phyloP scores from a whole-genome alignment of 805 yeast species.

The Yamadazyma tumulicola region DNA sequence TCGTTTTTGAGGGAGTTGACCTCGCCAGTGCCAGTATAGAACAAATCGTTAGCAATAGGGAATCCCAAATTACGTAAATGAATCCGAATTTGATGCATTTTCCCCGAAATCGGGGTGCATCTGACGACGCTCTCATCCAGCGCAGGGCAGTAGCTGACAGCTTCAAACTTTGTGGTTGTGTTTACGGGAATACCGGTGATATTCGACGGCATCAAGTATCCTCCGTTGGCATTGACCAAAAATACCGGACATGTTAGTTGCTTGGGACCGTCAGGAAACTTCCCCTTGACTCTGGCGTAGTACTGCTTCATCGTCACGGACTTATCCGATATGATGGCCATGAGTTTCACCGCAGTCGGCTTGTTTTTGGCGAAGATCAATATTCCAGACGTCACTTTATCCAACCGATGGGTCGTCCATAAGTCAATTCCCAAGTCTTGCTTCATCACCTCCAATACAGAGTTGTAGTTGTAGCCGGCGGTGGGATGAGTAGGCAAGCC shows the following conservation, averaged over 20 bases:
- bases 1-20: slow-evolving; percentile 17
- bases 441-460: slow-evolving; percentile 41
- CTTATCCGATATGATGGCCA: slow-evolving; percentile 27
- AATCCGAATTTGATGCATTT: slow-evolving; percentile 56
- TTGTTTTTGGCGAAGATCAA: slow-evolving; percentile 39
- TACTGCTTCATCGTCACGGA: slow-evolving; percentile 38
- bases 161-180: slow-evolving; percentile 32
- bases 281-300: slow-evolving; percentile 41
- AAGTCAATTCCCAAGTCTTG: slow-evolving; percentile 26
- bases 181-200: slow-evolving; percentile 20
- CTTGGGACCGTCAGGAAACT: slow-evolving; percentile 31
- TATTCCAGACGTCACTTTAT: slow-evolving; percentile 51
- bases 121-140: slow-evolving; percentile 40
- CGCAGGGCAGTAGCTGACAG: slow-evolving; percentile 24
- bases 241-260: slow-evolving; percentile 40
- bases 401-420: slow-evolving; percentile 49
- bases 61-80: slow-evolving; percentile 59
- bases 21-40: slow-evolving; percentile 23
- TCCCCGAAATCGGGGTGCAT: slow-evolving; percentile 51
- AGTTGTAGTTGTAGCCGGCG: slow-evolving; percentile 40
- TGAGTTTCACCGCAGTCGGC: slow-evolving; percentile 28
- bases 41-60: slow-evolving; percentile 81
- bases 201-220: slow-evolving; percentile 31
- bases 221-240: slow-evolving; percentile 30
- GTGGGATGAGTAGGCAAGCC: slow-evolving; percentile 57